These are phyloP conservation scores for Penicillium olsonii DNA, from an alignment of 2,329 filamentous ascomycete species.

Conservation along the genomic window DNA sequence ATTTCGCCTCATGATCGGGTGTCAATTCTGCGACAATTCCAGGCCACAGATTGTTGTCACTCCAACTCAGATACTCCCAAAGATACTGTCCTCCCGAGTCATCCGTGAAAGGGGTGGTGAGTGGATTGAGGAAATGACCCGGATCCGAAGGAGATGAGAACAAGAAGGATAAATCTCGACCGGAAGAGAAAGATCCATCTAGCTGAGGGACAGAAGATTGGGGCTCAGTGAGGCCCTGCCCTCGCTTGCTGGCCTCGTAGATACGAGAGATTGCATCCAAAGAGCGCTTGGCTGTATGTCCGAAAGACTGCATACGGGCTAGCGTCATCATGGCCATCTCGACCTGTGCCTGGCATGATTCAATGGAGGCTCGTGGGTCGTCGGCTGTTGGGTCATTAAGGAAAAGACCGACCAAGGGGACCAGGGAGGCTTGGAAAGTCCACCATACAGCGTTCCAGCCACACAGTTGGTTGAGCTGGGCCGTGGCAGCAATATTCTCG, in stretches of 20 bases:
- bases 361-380: slow-evolving; percentile 61
- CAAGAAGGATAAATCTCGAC: slow-evolving; percentile 18
- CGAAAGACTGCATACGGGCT: slow-evolving; percentile 63
- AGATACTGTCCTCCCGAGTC: slow-evolving; percentile 35
- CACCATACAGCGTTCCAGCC: slow-evolving; percentile 84
- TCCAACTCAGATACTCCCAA: slow-evolving; percentile 43
- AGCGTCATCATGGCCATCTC: slow-evolving; percentile 46
- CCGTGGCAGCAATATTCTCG: slow-evolving; percentile 69
- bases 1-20: slow-evolving; percentile 32
- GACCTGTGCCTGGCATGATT: slow-evolving; percentile 56
- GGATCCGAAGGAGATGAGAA: slow-evolving; percentile 19
- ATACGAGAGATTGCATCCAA: slow-evolving; percentile 65
- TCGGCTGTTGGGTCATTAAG: slow-evolving; percentile 47
- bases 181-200: slow-evolving; percentile 14
- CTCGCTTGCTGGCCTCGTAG: slow-evolving; percentile 57
- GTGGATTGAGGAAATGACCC: slow-evolving; percentile 26
- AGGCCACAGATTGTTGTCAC: slow-evolving; percentile 36
- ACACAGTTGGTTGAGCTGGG: slow-evolving; percentile 71
- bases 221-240: slow-evolving; percentile 16
- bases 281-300: slow-evolving; percentile 62
- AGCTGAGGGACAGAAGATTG: slow-evolving; percentile 13
- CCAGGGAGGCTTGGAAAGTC: slow-evolving; percentile 77
- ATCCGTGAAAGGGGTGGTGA: slow-evolving; percentile 28
- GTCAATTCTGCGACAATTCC: slow-evolving; percentile 28
- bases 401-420: slow-evolving; percentile 74